Evolutionary conservation across 2,329 filamentous ascomycete species (phyloP), one percentile per base, ranked within the genome.

Genomic region (Calonectria crousiana): DNA sequence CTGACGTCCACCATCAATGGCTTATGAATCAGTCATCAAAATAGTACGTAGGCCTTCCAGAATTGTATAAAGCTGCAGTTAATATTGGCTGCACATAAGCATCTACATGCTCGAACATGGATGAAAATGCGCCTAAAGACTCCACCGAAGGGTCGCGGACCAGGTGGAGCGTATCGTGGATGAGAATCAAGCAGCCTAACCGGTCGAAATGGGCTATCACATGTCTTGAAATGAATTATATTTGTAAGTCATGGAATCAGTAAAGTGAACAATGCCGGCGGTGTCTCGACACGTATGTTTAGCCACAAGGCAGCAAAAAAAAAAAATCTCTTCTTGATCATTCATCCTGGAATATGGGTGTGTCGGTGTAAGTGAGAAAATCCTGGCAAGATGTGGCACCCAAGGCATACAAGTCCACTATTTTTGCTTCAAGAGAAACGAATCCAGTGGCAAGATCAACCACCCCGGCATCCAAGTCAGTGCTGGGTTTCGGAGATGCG

Each of bases 401-500:
- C 36, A 34, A 56, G 44, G n/a, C 30, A 34, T n/a, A 14, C 26
- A 23, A 41, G 56, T 20, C 36, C 32, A 26, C 34, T 8, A n/a
- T 8, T 44, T 44, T 44, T 20, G 41, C 41, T 44, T 44, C 41
- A 44, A 44, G 9, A 8, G n/a, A 47, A 23, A 23, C 23, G 9
- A 47, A 23, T 47, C 2, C n/a, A 18, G n/a, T 23, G n/a, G n/a
- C 4, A 23, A 47, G 44, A 47, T 47, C n/a, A 13, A 28, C 8
- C 13, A 23, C 56, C 23, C 34, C 38, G 18, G 3, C 14, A 30
- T 10, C 26, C 23, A 32, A 8, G n/a, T 23, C 23, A 18, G 4
- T 13, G 34, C 18, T 47, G 10, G n/a, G 16, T 30, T 23, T 65
- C 56, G 70, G 75, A 66, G 26, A 47, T 73, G 73, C 67, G 62